phyloP scores from a whole-genome alignment of 2,329 filamentous ascomycete genomes.

The Aspergillus quadricinctus region DNA sequence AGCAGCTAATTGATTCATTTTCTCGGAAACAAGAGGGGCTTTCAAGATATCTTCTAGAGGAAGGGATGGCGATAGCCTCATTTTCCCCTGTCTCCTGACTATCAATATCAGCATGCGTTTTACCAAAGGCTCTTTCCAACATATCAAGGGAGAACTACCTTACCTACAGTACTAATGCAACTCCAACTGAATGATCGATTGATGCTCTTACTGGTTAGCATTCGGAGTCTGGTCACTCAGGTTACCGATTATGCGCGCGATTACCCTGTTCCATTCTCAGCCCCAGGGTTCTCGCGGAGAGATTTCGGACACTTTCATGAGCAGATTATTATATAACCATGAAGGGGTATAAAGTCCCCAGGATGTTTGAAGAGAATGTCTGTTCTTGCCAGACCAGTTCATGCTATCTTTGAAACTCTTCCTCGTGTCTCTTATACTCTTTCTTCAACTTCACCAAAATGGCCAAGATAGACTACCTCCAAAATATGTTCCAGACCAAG shows the following conservation, averaged over 20 bases:
- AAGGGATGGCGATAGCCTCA: background rate
- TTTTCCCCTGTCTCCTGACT: background rate
- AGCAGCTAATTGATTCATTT: background rate
- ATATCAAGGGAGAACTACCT: background rate
- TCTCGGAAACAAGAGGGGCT: background rate
- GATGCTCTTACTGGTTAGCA: background rate
- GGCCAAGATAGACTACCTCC: background rate
- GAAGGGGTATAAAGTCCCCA: background rate
- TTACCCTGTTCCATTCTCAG: background rate
- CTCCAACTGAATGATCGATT: background rate
- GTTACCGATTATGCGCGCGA: background rate
- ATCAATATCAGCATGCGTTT: background rate
- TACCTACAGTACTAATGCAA: background rate
- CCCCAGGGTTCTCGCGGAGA: constrained; percentile 7
- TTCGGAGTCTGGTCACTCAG: no score
- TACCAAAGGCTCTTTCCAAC: background rate
- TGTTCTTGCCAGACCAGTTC: background rate
- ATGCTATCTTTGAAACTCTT: background rate
- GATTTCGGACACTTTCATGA: constrained; percentile 11
- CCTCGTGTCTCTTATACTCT: background rate
- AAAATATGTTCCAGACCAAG: constrained; percentile 13
- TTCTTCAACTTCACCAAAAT: background rate
- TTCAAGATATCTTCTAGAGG: background rate
- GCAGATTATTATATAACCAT: background rate
- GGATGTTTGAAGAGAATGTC: background rate